Evolutionary conservation across 2,329 filamentous ascomycete species (phyloP), one percentile per base, ranked within the genome.

Genomic region (Trichoderma atroviride): DNA sequence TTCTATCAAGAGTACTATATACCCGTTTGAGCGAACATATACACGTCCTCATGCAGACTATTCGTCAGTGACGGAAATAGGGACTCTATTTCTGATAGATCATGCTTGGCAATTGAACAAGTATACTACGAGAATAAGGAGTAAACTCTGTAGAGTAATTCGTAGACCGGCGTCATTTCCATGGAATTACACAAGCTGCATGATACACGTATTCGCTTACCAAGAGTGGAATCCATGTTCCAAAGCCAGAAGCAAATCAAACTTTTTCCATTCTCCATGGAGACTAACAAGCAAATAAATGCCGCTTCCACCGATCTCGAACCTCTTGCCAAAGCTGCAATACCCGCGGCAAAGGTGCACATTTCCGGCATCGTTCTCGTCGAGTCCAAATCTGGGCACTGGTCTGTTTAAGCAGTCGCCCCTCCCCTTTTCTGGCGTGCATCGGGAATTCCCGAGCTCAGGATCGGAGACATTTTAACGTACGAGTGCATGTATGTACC

Each of bases 371-470:
- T 19, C 33, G 53, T 19, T 19, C 16, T 64, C 29, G 53, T 55
- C 33, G 50, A 16, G 52, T 47, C 31, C n/a, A 35, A 9, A n/a
- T 43, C 9, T 43, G 16, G 40, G 19, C 4, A 43, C 16, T 62
- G 37, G 27, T 22, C 47, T 11, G 59, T 19, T n/a, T 27, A 13
- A 43, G 13, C 31, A 52, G 59, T 10, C 29, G 47, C 61, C 61
- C 50, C 47, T 40, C 55, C 61, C 61, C 61, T 33, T 56, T 64
- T 37, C 47, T 40, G 33, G 43, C 33, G 11, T 22, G 50, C 40
- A 64, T 55, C 47, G 33, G 35, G 55, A 55, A 35, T 55, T 55
- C 61, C 40, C 61, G 61, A 55, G 37, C 22, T 6, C 22, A 53
- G 22, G 16, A 10, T 43, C 40, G 40, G 40, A 43, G 40, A 43